A percentile compares a stretch with the other conserved stretches of the same genome.
Conservation (phyloP, 306 rosid species). For the Cercis canadensis region DNA sequence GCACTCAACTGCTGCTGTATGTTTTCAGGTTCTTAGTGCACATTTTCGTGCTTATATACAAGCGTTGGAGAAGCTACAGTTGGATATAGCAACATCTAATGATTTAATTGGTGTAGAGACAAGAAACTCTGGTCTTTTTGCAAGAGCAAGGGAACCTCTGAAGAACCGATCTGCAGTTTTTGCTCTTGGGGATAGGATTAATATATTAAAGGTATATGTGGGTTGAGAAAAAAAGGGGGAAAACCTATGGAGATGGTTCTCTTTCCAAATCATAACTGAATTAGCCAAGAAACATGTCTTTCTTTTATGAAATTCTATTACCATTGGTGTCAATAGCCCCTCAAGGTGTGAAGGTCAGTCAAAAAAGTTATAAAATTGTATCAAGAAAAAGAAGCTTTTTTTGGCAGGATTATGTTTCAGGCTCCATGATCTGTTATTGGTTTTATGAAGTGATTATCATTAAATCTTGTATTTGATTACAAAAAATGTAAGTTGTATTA, state of each 20-base stretch:
- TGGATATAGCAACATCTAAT: constrained; percentile 93
- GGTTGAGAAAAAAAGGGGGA: constrained; percentile 1
- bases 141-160: constrained; percentile 86
- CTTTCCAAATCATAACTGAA: constrained; percentile 20
- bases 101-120: constrained; percentile 98
- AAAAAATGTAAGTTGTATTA: not conserved
- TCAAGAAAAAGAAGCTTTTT: not conserved
- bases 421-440: not conserved
- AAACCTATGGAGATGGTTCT: constrained; percentile 25
- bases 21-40: constrained; percentile 92
- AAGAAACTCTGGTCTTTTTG: constrained; percentile 78
- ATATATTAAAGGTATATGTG: constrained; percentile 71
- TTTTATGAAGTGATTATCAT: constrained; percentile 10
- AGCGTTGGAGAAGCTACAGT: constrained; percentile 90
- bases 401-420: not conserved
- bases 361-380: constrained; percentile 14
- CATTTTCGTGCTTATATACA: constrained; percentile 96
- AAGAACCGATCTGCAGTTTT: constrained; percentile 97
- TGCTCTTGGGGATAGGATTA: constrained; percentile 93
- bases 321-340: constrained; percentile 3
- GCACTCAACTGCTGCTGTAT: constrained; percentile 34
- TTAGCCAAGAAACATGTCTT: constrained; percentile 17
- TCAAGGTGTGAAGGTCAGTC: constrained; percentile 21
- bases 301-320: constrained; percentile 6
- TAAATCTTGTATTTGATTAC: constrained; percentile 30